Base-by-base conservation (phyloP, 192 early-diverging fungal species). In the Kickxella alabastrina region DNA sequence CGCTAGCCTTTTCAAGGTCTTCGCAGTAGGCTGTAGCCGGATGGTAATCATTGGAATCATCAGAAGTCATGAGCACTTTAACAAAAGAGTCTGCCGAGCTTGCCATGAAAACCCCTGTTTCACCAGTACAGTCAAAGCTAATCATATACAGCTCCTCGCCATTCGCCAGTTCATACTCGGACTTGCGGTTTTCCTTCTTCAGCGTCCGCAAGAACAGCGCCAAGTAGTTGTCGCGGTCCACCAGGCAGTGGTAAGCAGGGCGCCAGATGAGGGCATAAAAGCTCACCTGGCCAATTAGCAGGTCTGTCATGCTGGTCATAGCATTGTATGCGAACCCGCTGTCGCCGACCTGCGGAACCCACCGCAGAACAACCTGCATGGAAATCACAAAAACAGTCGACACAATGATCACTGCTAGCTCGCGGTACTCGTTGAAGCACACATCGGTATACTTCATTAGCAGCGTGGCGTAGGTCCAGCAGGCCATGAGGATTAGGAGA, bases 351-450 rank as follows among this genome's bases (percentile, higher is more conserved):
- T 39, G 27, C 4, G 60, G 67, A 3, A 62, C 43, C 67, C 67
- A 70, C 19, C 67, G 67, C 31, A 70, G 36, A 18, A 54, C 53
- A 31, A 70, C 67, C 21, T 70, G 67, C 17, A 57, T 2, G 27
- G 48, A 34, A 23, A 57, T 40, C 3, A 62, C 51, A 6, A 49
- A 19, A 0, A 62, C 22, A 4, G 55, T 70, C 17, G 48, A 41
- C 5, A 43, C 25, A 13, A 59, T 50, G 17, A 62, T 43, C 0
- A 44, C 49, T 15, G 62, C 27, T 8, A 70, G 54, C 45, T 70
- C 67, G n/a, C 55, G 50, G 42, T 48, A 59, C 46, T 70, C 67
- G 28, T 62, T 57, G 18, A 70, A 70, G 27, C 54, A 70, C 22
- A 55, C 59, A 23, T 62, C 42, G 31, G 58, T 47, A 2, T 40